A percentile compares a stretch with the other conserved stretches of the same genome.
phyloP scores from a whole-genome alignment of 2,329 filamentous ascomycete genomes.

The Blastomyces percursus region DNA sequence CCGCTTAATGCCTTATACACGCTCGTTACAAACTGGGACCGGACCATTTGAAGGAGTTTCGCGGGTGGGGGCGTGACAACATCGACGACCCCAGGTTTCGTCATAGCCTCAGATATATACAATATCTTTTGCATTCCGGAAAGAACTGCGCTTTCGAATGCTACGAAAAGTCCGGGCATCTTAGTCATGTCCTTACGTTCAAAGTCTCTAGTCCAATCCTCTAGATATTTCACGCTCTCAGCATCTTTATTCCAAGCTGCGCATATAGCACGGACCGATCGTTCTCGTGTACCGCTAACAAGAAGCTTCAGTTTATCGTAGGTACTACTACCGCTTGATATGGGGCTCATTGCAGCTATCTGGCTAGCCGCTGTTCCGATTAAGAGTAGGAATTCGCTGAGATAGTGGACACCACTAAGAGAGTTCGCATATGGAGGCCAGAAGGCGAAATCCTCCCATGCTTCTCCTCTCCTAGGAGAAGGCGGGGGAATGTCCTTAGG shows the following conservation, averaged over 20 bases:
- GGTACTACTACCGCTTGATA: constrained; percentile 46
- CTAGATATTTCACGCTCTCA: constrained; percentile 80
- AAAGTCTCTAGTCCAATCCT: constrained; percentile 79
- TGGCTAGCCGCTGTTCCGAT: constrained; percentile 82
- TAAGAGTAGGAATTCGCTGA: constrained; percentile 68
- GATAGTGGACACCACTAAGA: constrained; percentile 79
- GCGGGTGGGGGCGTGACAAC: constrained; percentile 76
- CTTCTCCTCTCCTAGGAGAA: constrained; percentile 66
- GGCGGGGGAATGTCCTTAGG: constrained; percentile 63
- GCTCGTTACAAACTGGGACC: constrained; percentile 84
- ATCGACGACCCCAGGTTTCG: constrained; percentile 58
- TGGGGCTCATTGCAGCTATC: constrained; percentile 62
- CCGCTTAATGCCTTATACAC: constrained; percentile 89
- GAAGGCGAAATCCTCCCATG: constrained; percentile 90
- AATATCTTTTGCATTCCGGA: constrained; percentile 88
- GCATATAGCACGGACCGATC: constrained; percentile 74
- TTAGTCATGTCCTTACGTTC: constrained; percentile 80
- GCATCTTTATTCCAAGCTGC: constrained; percentile 89
- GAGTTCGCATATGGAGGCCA: constrained; percentile 93
- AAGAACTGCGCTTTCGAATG: constrained; percentile 73
- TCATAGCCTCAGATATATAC: constrained; percentile 78
- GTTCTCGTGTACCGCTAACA: constrained; percentile 68
- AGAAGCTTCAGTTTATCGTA: constrained; percentile 64
- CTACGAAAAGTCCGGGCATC: constrained; percentile 76
- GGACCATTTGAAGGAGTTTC: constrained; percentile 82